Conservation (phyloP, 2,329 filamentous ascomycete species). For the Aspergillus terreus region DNA sequence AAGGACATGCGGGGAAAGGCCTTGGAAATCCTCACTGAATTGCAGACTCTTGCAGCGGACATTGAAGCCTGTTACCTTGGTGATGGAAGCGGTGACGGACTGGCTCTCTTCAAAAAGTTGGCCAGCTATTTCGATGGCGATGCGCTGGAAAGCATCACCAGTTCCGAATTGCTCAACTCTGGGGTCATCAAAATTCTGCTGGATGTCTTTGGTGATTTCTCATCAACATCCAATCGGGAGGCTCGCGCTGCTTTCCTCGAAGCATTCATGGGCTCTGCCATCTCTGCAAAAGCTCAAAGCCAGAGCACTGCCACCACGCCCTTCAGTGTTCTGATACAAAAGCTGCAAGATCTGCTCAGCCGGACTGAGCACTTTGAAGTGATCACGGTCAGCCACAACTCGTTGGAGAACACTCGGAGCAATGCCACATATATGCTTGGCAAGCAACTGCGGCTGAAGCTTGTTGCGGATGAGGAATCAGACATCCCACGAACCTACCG, state of each 20-base stretch:
- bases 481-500: conserved; percentile 83
- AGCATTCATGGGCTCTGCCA: conserved; percentile 79
- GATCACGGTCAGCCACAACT: conserved; percentile 88
- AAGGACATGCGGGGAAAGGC: conserved; percentile 77
- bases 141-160: conserved; percentile 88
- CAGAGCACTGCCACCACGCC: conserved; percentile 71
- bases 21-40: conserved; percentile 65
- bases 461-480: conserved; percentile 81
- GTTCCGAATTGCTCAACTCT: conserved; percentile 87
- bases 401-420: conserved; percentile 82
- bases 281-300: conserved; percentile 56
- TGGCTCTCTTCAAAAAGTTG: conserved; percentile 67
- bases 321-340: conserved; percentile 87
- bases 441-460: conserved; percentile 85
- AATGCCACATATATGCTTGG: conserved; percentile 94
- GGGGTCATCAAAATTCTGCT: conserved; percentile 82
- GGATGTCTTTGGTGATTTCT: conserved; percentile 71
- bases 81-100: conserved; percentile 47
- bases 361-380: conserved; percentile 98
- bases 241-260: conserved; percentile 83
- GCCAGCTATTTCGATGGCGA: conserved; percentile 85
- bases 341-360: conserved; percentile 92
- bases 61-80: conserved; percentile 67
- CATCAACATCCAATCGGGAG: conserved; percentile 42
- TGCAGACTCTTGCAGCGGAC: conserved; percentile 68